phyloP scores from a whole-genome alignment of 441 rosid species.

The Manihot esculenta region DNA sequence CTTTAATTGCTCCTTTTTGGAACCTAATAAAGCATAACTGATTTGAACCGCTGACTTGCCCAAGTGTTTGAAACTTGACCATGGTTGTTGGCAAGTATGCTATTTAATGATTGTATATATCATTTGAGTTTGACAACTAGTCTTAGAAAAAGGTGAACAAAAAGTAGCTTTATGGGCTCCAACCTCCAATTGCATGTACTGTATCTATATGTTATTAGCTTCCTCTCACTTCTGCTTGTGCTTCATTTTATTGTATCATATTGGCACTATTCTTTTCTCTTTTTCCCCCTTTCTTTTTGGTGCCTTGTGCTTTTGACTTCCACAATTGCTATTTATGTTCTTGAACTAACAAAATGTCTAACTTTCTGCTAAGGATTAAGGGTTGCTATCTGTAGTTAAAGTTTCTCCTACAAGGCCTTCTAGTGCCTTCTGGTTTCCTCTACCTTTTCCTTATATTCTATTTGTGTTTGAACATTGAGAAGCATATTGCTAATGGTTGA shows the following conservation, averaged over 20 bases:
- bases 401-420: neutral
- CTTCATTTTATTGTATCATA: neutral
- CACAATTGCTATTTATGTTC: neutral
- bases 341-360: neutral
- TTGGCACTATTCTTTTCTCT: neutral
- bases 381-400: neutral
- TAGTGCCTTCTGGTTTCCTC: slow-evolving; percentile 2
- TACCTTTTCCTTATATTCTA: neutral
- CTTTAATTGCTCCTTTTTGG: neutral
- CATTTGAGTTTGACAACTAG: neutral
- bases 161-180: neutral
- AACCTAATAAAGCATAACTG: neutral
- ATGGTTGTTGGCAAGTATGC: neutral
- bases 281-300: neutral
- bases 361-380: neutral
- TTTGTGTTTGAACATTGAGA: neutral
- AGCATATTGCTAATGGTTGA: slow-evolving; percentile 6
- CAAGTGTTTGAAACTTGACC: neutral
- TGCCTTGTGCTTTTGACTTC: neutral
- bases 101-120: neutral
- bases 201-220: neutral
- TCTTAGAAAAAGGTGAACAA: neutral
- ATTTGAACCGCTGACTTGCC: neutral
- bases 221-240: neutral
- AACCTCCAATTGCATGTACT: neutral